Conservation (phyloP, 345 rosid species). For the Mallotus nudiflorus region DNA sequence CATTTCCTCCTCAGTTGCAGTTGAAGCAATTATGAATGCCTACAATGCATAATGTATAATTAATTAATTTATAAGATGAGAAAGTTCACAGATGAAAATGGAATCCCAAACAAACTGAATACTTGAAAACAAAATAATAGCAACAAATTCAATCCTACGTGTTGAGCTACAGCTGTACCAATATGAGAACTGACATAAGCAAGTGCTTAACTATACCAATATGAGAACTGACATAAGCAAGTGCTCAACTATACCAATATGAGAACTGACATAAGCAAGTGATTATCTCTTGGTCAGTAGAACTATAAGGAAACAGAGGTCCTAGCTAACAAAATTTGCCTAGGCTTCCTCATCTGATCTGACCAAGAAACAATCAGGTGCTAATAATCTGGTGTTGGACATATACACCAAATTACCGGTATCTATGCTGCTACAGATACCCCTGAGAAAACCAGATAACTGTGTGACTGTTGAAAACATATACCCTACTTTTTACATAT, state of each 20-base stretch:
- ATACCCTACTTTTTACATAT: not conserved
- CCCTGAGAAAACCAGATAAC: too few relatives aligned
- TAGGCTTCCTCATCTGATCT: not conserved
- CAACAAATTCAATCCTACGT: not conserved
- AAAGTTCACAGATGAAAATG: slow-evolving; percentile 1
- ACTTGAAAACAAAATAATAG: not conserved
- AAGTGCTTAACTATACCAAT: too few relatives aligned
- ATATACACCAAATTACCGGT: too few relatives aligned
- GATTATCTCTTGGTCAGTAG: not conserved
- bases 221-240: not conserved
- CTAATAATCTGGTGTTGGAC: not conserved
- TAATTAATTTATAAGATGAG: not conserved
- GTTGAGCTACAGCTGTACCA: not conserved
- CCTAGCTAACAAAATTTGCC: not conserved
- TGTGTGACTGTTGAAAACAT: too few relatives aligned
- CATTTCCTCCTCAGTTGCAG: slow-evolving; percentile 37
- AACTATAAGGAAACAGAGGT: not conserved
- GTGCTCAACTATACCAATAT: not conserved
- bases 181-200: not conserved
- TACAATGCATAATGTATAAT: slow-evolving; percentile 1
- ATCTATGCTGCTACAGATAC: too few relatives aligned
- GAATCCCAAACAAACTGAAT: not conserved
- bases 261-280: not conserved
- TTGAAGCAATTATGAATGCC: slow-evolving; percentile 40
- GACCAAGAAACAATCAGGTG: not conserved